A percentile compares a stretch with the other conserved stretches of the same genome.
Evolutionary conservation across 1,284 basidiomycete species (phyloP).

Genomic region (Ceraceosorus bombacis): DNA sequence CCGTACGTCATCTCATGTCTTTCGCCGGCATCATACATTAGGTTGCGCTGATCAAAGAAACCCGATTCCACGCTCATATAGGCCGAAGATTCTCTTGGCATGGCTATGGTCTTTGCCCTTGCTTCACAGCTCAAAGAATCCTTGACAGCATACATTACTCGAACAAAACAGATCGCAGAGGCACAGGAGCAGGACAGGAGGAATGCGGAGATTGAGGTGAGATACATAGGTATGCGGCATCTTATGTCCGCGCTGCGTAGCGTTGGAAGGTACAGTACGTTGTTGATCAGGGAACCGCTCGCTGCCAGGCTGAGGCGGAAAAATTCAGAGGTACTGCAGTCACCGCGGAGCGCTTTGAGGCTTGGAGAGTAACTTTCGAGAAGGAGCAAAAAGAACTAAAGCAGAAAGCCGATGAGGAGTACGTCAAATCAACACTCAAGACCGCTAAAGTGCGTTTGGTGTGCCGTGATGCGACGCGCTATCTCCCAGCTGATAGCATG

Average conservation of each 20-base stretch:
- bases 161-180: conserved; percentile 55
- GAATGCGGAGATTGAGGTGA: conserved; percentile 64
- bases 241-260: too few species aligned
- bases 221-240: conserved; percentile 11
- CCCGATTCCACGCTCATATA: conserved; percentile 41
- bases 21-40: background rate
- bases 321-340: conserved; percentile 84
- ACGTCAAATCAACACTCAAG: conserved; percentile 53
- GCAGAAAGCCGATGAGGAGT: conserved; percentile 70
- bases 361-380: conserved; percentile 71
- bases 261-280: too few species aligned
- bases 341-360: conserved; percentile 68
- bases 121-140: conserved; percentile 78
- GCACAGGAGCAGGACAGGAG: conserved; percentile 58
- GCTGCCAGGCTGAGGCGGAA: conserved; percentile 69
- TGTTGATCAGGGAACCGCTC: too few species aligned
- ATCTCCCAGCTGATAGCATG: conserved; percentile 43
- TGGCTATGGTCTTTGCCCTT: conserved; percentile 96
- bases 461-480: conserved; percentile 32
- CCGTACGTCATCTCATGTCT: conserved; percentile 55
- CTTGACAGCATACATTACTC: conserved; percentile 55
- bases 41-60: background rate
- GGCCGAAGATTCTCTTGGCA: conserved; percentile 84
- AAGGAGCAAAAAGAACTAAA: conserved; percentile 51
- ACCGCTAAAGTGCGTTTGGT: background rate